Evolutionary conservation across 2,329 filamentous ascomycete species (phyloP), one percentile per base, ranked within the genome.

Genomic region (Alternaria angustiovoidea): DNA sequence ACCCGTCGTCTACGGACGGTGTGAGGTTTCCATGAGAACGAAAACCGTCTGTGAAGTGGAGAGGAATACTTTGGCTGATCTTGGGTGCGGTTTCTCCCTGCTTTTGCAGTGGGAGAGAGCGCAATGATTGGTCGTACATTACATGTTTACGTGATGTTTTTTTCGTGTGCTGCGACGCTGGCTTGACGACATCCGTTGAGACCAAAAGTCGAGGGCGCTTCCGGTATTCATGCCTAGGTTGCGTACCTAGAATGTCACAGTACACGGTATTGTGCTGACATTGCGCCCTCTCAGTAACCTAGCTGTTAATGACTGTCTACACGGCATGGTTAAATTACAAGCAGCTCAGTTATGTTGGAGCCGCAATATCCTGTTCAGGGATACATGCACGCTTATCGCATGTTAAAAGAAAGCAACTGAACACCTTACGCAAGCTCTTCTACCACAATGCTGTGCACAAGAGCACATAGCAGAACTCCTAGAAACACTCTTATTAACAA

Each of bases 111-210:
- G 83, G 81, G 74, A 81, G 83, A 80, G 83, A 85, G 79, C 84
- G 84, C 84, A 86, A 86, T 86, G 84, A 86, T 85, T 82, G 82
- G 83, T 79, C 80, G 82, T 81, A 86, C 84, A 86, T 77, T 41
- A 57, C 43, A 24, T 44, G 51, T 49, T 49, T 22, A 36, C 32
- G 46, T 36, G 30, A 49, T 12, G 14, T 24, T 24, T 14, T 16
- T 24, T 20, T 26, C 24, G 11, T 30, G 24, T 26, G 12, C 8
- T 26, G 16, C 16, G 8, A 9, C 7, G 43, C 43, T 11, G 18
- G 11, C 24, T 47, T 8, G 22, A 48, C 36, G n/a, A 20, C 8
- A n/a, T 16, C 1, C 34, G 44, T 7, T 8, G 22, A 18, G 44
- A 22, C 0, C 5, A 20, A 11, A 12, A 6, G 18, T 41, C 38